Evolutionary conservation across 306 rosid genomes (phyloP).

Genomic region (Hippophae tibetana): DNA sequence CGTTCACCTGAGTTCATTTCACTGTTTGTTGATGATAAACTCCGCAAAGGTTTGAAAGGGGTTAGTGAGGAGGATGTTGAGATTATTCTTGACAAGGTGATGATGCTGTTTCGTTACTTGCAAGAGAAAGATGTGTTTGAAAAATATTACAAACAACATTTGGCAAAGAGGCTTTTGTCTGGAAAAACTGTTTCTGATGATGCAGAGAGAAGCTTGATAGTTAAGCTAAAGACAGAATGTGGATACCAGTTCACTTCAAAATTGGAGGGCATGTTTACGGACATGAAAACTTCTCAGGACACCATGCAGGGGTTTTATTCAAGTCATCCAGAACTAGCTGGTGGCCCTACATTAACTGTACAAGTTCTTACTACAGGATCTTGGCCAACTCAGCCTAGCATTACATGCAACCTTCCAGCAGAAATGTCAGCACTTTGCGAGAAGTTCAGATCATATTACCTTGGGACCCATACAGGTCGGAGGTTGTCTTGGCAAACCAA

Average conservation of each 20-base stretch:
- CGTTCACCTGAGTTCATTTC: constrained; percentile 77
- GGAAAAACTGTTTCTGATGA: constrained; percentile 75
- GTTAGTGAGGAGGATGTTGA: constrained; percentile 91
- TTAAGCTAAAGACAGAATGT: constrained; percentile 83
- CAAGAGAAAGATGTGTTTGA: constrained; percentile 76
- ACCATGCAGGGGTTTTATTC: constrained; percentile 70
- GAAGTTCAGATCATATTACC: constrained; percentile 68
- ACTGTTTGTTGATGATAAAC: constrained; percentile 75
- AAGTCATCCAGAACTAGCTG: constrained; percentile 44
- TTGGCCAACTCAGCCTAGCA: constrained; percentile 74
- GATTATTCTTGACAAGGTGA: constrained; percentile 71
- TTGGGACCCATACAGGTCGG: constrained; percentile 66
- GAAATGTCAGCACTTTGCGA: constrained; percentile 67
- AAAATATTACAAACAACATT: constrained; percentile 78
- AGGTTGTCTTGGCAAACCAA: constrained; percentile 79
- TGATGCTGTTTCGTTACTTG: constrained; percentile 71
- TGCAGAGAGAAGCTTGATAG: constrained; percentile 76
- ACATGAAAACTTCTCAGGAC: constrained; percentile 74
- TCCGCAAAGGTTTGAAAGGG: constrained; percentile 71
- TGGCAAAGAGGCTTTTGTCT: constrained; percentile 81
- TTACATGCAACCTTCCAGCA: constrained; percentile 68
- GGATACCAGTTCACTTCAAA: constrained; percentile 73
- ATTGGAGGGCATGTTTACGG: constrained; percentile 78
- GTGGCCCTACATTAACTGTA: constrained; percentile 65
- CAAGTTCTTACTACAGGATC: constrained; percentile 76